phyloP scores from a whole-genome alignment of 306 rosid species.

The Dryas octopetala region DNA sequence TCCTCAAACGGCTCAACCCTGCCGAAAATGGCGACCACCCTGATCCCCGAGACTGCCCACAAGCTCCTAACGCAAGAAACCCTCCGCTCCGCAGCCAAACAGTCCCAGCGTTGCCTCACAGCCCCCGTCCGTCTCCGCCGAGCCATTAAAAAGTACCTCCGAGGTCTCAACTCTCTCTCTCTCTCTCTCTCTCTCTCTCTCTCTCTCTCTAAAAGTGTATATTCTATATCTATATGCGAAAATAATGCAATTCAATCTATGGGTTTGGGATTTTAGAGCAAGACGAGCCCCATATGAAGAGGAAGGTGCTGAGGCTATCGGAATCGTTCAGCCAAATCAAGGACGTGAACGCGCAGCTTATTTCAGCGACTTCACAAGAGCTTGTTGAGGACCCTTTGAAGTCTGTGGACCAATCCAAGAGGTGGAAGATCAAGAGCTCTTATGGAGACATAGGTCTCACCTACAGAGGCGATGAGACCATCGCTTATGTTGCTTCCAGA shows the following conservation, averaged over 20 bases:
- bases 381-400: constrained; percentile 82
- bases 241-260: not conserved
- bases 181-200: not conserved
- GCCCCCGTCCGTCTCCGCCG: constrained; percentile 85
- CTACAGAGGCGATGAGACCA: constrained; percentile 70
- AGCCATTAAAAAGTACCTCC: constrained; percentile 78
- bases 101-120: constrained; percentile 66
- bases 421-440: constrained; percentile 91
- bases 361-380: constrained; percentile 57
- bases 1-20: not conserved
- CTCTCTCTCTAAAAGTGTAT: not conserved
- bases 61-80: constrained; percentile 63
- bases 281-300: constrained; percentile 82
- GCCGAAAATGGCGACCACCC: constrained; percentile 58
- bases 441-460: constrained; percentile 86
- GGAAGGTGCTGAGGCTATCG: constrained; percentile 73
- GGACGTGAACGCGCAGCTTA: constrained; percentile 61
- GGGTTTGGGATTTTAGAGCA: constrained; percentile 46
- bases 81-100: constrained; percentile 79
- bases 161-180: constrained; percentile 44
- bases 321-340: constrained; percentile 72
- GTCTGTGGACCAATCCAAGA: constrained; percentile 57
- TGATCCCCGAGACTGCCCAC: constrained; percentile 60
- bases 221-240: not conserved
- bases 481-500: constrained; percentile 83